A percentile compares a stretch with the other conserved stretches of the same genome.
Evolutionary conservation across 495 filamentous ascomycete genomes (phyloP).

Genomic region (Bombardia bombarda): DNA sequence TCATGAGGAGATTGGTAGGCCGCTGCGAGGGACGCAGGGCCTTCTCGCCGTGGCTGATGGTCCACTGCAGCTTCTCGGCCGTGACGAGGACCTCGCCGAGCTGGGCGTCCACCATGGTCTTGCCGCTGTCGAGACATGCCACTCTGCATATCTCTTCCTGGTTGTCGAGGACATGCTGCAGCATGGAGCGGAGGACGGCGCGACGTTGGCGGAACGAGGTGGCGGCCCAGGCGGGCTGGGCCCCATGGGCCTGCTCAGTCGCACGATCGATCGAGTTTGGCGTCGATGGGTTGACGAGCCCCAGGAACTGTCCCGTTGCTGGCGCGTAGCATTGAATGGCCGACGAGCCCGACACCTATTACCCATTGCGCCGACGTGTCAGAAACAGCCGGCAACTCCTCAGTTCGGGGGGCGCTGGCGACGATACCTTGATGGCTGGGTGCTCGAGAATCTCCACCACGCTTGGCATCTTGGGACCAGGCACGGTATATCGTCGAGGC

Average conservation of each 20-base stretch:
- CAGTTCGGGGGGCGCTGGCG: background rate
- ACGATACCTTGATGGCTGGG: slow-evolving; percentile 42
- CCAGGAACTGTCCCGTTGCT: slow-evolving; percentile 78
- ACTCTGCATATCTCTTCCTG: slow-evolving; percentile 79
- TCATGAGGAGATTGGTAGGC: slow-evolving; percentile 82
- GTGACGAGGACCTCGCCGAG: slow-evolving; percentile 94
- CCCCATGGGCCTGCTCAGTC: slow-evolving; percentile 61
- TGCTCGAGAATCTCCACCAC: slow-evolving; percentile 56
- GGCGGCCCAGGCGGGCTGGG: slow-evolving; percentile 72
- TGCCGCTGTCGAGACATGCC: slow-evolving; percentile 93
- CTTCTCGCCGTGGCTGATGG: slow-evolving; percentile 81
- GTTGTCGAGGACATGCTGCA: slow-evolving; percentile 80
- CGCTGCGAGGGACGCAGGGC: slow-evolving; percentile 63
- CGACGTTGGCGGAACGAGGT: slow-evolving; percentile 73
- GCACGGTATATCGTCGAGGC: slow-evolving; percentile 32
- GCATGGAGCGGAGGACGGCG: slow-evolving; percentile 70
- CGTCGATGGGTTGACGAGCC: slow-evolving; percentile 70
- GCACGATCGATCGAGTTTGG: slow-evolving; percentile 73
- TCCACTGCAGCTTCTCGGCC: slow-evolving; percentile 90
- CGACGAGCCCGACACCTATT: slow-evolving; percentile 42
- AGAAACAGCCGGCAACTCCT: no score
- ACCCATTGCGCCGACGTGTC: background rate
- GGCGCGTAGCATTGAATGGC: slow-evolving; percentile 83
- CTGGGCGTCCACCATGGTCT: slow-evolving; percentile 87
- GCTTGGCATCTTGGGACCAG: slow-evolving; percentile 31